Base-by-base conservation (phyloP, 2,329 filamentous ascomycete species). In the Cytospora schulzeri region DNA sequence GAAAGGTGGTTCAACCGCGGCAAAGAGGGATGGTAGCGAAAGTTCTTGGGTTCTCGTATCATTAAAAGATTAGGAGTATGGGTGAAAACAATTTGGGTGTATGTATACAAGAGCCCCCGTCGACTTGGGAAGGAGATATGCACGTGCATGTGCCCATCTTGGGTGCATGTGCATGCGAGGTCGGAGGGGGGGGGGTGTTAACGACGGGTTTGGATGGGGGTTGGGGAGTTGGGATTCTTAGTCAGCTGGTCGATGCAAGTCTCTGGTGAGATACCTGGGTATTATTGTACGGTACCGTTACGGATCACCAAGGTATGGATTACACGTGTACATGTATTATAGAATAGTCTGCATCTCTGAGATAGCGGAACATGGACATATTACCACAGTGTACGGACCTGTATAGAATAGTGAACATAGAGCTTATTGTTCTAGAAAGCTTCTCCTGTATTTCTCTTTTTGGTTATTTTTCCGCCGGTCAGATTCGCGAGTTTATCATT, bases 1-100 rank as follows among this genome's bases (percentile, higher is more conserved):
- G 66, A 62, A 59, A 60, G 51, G 58, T 50, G n/a, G 57, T 57
- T 14, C 61, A 66, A 38, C 48, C 38, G 7, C 51, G 62, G 54
- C 29, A 51, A 1, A 26, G 55, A 45, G 50, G 60, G 0, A 31
- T 24, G 35, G 60, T 62, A 38, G 60, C 60, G 19, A 62, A 35
- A 26, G 60, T 62, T 50, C 55, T 62, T 62, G 52, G 52, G 22
- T 62, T 62, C 29, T 62, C 60, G 1, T 50, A 52, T 9, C 52
- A 62, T 53, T 62, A 56, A 45, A 29, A 31, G 35, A n/a, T 51
- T n/a, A n/a, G n/a, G n/a, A n/a, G 52, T 22, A 45, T 14, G 17
- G 6, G n/a, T n/a, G n/a, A n/a, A 54, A n/a, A n/a, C 2, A 12
- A 5, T 35, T 12, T 9, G n/a, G 24, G 9, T 35, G 33, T 35